phyloP scores from a whole-genome alignment of 1,139 yeast genomes.

The Nadsonia starkeyi-henricii region DNA sequence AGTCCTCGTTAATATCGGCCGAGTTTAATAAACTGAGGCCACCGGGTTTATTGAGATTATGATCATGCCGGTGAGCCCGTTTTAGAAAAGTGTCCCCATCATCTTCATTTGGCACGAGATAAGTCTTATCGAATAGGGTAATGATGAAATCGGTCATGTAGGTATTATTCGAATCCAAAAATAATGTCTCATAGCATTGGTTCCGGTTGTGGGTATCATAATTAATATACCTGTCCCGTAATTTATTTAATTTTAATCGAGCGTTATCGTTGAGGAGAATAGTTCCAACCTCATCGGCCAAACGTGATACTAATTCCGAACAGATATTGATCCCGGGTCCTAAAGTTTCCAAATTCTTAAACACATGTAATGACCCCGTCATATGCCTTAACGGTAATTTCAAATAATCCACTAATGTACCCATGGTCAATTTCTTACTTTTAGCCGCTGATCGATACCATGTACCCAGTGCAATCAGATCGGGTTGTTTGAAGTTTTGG shows the following conservation, averaged over 20 bases:
- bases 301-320: not conserved
- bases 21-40: too few relatives aligned
- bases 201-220: too few relatives aligned
- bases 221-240: not conserved
- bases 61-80: too few relatives aligned
- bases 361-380: not conserved
- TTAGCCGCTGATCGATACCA: not conserved
- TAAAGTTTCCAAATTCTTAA: not conserved
- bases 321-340: not conserved
- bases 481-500: not conserved
- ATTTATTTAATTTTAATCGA: not conserved
- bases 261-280: not conserved
- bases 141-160: not conserved
- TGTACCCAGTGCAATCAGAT: not conserved
- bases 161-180: too few relatives aligned
- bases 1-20: too few relatives aligned
- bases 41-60: too few relatives aligned
- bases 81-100: too few relatives aligned
- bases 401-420: not conserved
- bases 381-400: not conserved
- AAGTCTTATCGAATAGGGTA: not conserved
- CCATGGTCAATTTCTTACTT: not conserved
- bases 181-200: too few relatives aligned
- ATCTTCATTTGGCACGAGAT: too few relatives aligned
- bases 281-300: not conserved